Conservation (phyloP, 805 yeast species). For the Scheffersomyces coipomensis region DNA sequence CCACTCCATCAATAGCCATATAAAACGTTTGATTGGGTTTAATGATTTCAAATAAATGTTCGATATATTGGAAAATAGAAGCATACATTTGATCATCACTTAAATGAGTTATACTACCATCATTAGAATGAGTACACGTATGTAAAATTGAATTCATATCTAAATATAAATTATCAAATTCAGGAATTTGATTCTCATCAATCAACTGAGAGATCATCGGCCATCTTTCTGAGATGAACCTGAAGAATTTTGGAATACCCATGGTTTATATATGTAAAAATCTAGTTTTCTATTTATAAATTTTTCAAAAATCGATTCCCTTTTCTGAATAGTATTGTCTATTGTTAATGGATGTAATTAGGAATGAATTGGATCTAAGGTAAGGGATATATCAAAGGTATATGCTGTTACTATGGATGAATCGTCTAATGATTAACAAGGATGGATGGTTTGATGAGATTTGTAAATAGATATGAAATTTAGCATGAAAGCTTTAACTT, state of each 20-base stretch:
- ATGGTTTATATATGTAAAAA: slow-evolving; percentile 1
- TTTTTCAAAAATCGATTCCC: too few relatives aligned
- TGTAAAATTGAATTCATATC: slow-evolving; percentile 98
- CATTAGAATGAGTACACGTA: slow-evolving; percentile 87
- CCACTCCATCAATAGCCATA: slow-evolving; percentile 99
- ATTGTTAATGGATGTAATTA: too few relatives aligned
- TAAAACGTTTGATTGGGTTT: slow-evolving; percentile 83
- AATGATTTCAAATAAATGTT: slow-evolving; percentile 84
- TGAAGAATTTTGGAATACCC: slow-evolving; percentile 96
- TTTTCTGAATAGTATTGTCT: too few relatives aligned
- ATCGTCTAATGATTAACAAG: too few relatives aligned
- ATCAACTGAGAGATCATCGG: slow-evolving; percentile 88
- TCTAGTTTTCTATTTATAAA: not conserved
- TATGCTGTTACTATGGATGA: too few relatives aligned
- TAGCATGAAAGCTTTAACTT: too few relatives aligned
- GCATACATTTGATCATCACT: slow-evolving; percentile 91
- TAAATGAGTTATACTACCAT: slow-evolving; percentile 58
- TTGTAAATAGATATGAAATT: too few relatives aligned
- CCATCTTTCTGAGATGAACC: slow-evolving; percentile 98
- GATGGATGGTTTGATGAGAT: too few relatives aligned
- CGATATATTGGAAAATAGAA: slow-evolving; percentile 91
- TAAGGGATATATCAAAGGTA: too few relatives aligned
- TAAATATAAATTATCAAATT: slow-evolving; percentile 89
- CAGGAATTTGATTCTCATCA: slow-evolving; percentile 76
- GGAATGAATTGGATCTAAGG: too few relatives aligned